Conservation (phyloP, 2,329 filamentous ascomycete genomes). For the Arachnomyces sp. region DNA sequence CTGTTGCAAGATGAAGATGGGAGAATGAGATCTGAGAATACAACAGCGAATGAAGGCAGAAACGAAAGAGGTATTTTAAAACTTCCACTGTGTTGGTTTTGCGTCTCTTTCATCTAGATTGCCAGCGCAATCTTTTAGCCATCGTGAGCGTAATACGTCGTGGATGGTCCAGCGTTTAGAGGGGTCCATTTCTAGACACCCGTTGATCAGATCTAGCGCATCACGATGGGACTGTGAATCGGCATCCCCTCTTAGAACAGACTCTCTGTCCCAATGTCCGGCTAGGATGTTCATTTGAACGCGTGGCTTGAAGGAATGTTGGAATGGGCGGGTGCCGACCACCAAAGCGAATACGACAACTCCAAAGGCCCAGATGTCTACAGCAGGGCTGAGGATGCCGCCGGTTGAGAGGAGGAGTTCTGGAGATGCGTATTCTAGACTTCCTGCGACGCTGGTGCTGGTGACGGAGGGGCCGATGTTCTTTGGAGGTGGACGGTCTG, state of each 20-base stretch:
- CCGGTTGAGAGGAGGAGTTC: constrained; percentile 36
- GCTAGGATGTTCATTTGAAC: constrained; percentile 52
- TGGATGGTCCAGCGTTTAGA: constrained; percentile 51
- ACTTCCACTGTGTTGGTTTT: constrained; percentile 28
- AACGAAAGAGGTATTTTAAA: constrained; percentile 20
- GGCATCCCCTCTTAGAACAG: constrained; percentile 37
- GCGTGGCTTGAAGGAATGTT: constrained; percentile 52
- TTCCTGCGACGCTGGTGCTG: constrained; percentile 53
- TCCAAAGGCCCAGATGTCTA: constrained; percentile 62
- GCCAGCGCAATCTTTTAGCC: constrained; percentile 42
- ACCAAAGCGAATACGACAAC: constrained; percentile 56
- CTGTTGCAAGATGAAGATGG: no score
- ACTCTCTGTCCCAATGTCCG: constrained; percentile 51
- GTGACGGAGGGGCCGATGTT: constrained; percentile 50
- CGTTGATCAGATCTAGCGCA: constrained; percentile 50
- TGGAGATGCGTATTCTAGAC: constrained; percentile 48
- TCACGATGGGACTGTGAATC: constrained; percentile 32
- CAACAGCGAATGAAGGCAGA: constrained; percentile 6
- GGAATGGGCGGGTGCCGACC: constrained; percentile 56
- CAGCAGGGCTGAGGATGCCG: constrained; percentile 42
- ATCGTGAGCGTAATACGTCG: constrained; percentile 48
- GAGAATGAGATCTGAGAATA: constrained; percentile 9
- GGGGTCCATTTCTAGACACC: constrained; percentile 53
- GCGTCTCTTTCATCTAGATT: constrained; percentile 21
- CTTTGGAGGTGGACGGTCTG: constrained; percentile 40